phyloP scores from a whole-genome alignment of 2,329 filamentous ascomycete species.

The Epichloe typhina region DNA sequence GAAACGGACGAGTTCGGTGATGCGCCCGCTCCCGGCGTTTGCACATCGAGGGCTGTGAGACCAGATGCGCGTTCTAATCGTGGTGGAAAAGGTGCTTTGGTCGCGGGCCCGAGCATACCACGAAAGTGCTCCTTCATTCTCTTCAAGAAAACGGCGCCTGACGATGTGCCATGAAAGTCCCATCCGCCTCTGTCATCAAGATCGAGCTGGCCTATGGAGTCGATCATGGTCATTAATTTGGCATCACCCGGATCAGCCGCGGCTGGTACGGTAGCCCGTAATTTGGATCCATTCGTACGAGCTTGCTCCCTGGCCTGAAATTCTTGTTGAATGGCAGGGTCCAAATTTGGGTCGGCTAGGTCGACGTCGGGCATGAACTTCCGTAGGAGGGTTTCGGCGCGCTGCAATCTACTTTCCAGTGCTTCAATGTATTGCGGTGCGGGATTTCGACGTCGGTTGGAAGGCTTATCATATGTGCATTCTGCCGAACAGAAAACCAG shows the following conservation, averaged over 20 bases:
- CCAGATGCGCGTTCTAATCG: constrained; percentile 33
- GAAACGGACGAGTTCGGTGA: constrained; percentile 46
- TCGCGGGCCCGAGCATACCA: constrained; percentile 54
- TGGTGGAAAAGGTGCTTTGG: constrained; percentile 45
- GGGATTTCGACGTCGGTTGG: constrained; percentile 79
- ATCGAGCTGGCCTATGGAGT: constrained; percentile 80
- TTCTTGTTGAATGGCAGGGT: constrained; percentile 62
- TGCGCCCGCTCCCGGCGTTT: constrained; percentile 42
- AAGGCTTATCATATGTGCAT: constrained; percentile 91
- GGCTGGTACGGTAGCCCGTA: constrained; percentile 21
- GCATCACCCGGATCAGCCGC: constrained; percentile 45
- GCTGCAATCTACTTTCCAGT: constrained; percentile 68
- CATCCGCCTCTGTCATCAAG: constrained; percentile 83
- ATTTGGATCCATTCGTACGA: constrained; percentile 30
- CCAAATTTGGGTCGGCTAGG: constrained; percentile 71
- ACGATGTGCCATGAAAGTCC: constrained; percentile 92
- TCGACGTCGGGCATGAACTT: constrained; percentile 75
- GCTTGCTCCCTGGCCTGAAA: constrained; percentile 41
- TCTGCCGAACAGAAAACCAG: constrained; percentile 36
- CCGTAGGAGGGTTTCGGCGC: constrained; percentile 67
- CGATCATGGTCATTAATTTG: constrained; percentile 86
- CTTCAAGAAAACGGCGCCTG: constrained; percentile 76
- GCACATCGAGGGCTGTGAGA: constrained; percentile 53
- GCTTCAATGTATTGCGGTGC: constrained; percentile 89
- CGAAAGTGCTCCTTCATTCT: constrained; percentile 82